A percentile compares a stretch with the other conserved stretches of the same genome.
Evolutionary conservation across 2,329 filamentous ascomycete genomes (phyloP).

Genomic region (Pyrenophora tritici-repentis): DNA sequence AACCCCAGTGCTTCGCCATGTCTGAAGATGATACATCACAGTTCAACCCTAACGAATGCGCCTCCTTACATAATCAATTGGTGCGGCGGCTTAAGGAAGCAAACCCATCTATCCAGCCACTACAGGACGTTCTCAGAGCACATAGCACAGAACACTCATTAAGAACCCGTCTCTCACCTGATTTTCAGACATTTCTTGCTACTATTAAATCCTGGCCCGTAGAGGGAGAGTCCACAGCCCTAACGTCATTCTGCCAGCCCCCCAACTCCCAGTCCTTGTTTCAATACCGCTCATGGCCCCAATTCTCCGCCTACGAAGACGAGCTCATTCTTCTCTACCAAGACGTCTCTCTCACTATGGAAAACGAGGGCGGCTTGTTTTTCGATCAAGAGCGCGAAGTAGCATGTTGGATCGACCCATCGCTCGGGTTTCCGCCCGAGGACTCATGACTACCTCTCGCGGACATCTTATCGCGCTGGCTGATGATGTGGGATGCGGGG

Average conservation of each 20-base stretch:
- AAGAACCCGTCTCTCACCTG: constrained; percentile 5
- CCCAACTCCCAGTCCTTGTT: constrained; percentile 5
- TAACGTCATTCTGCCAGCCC: constrained; percentile 6
- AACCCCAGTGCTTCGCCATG: constrained; percentile 5
- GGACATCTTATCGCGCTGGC: constrained; percentile 4
- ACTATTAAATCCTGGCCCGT: constrained; percentile 4
- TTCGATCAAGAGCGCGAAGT: constrained; percentile 8
- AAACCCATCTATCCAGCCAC: constrained; percentile 6
- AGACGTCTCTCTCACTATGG: constrained; percentile 3
- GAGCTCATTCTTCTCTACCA: constrained; percentile 8
- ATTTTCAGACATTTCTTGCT: constrained; percentile 2
- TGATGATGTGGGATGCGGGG: constrained; percentile 7
- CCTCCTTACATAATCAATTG: constrained; percentile 6
- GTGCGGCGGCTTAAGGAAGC: neutral
- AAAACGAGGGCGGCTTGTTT: constrained; percentile 5
- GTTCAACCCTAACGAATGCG: constrained; percentile 5
- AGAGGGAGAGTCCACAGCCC: constrained; percentile 3
- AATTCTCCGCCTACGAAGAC: constrained; percentile 8
- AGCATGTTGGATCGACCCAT: constrained; percentile 6
- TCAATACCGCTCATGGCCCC: constrained; percentile 7
- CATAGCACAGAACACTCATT: neutral
- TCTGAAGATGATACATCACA: neutral
- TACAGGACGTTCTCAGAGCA: constrained; percentile 2
- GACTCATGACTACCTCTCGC: constrained; percentile 3
- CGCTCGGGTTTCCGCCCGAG: constrained; percentile 1